Evolutionary conservation across 208 protist genomes (phyloP).

Genomic region (Angomonas deanei): DNA sequence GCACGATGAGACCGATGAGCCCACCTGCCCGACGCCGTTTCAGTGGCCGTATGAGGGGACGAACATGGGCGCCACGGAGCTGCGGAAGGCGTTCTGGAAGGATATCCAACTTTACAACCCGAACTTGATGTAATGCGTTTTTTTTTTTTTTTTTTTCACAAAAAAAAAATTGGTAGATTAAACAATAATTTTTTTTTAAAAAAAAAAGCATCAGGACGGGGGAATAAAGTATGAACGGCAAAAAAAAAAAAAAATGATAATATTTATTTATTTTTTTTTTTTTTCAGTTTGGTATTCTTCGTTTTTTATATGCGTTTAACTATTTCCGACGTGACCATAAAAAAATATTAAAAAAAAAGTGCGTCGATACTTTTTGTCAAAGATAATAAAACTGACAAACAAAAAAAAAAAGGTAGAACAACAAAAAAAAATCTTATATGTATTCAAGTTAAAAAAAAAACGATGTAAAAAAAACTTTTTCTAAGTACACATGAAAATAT

Average conservation of each 20-base stretch:
- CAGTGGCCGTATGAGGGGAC: constrained; percentile 72
- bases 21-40: constrained; percentile 53
- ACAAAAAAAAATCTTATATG: background rate
- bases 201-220: background rate
- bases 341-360: background rate
- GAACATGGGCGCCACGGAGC: constrained; percentile 54
- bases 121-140: constrained; percentile 7
- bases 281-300: constrained; percentile 11
- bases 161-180: constrained; percentile 15
- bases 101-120: constrained; percentile 84
- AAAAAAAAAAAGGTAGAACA: too few species aligned
- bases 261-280: constrained; percentile 9
- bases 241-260: constrained; percentile 2
- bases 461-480: background rate
- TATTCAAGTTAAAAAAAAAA: background rate
- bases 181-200: background rate
- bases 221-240: background rate
- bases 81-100: constrained; percentile 82
- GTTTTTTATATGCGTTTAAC: too few species aligned
- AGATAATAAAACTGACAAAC: background rate
- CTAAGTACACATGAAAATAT: background rate
- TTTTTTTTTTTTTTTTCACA: background rate
- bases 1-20: constrained; percentile 82
- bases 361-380: background rate
- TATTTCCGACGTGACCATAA: background rate